Evolutionary conservation across 2,329 filamentous ascomycete species (phyloP).

Genomic region (Epichloe coenophiala): DNA sequence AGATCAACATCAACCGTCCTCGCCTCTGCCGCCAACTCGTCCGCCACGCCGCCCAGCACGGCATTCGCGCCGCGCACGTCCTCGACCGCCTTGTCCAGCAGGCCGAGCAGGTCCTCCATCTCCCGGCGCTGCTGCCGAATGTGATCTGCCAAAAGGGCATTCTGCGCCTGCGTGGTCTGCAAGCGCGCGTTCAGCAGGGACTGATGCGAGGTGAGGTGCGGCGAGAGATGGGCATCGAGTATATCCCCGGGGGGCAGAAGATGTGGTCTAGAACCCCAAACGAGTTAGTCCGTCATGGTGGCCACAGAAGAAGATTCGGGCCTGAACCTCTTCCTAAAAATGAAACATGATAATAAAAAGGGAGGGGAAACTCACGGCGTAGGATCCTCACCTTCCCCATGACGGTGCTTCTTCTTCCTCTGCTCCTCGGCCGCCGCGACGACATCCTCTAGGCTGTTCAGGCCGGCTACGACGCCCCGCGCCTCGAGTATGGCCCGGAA

Average conservation of each 20-base stretch:
- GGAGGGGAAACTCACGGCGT: too few species aligned
- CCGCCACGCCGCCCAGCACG: conserved; percentile 32
- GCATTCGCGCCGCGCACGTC: conserved; percentile 41
- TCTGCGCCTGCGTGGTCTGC: conserved; percentile 42
- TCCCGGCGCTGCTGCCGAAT: conserved; percentile 41
- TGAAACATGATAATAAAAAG: too few species aligned
- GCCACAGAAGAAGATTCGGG: too few species aligned
- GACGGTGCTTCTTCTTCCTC: too few species aligned
- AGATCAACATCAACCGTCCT: conserved; percentile 15
- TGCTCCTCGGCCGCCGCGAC: conserved; percentile 20
- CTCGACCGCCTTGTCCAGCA: conserved; percentile 36
- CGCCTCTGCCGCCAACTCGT: conserved; percentile 36
- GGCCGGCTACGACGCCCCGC: conserved; percentile 38
- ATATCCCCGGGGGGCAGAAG: conserved; percentile 38
- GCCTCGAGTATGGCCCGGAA: conserved; percentile 40
- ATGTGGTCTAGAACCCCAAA: conserved; percentile 34
- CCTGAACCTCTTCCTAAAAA: too few species aligned
- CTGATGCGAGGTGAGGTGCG: conserved; percentile 38
- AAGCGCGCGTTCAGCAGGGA: conserved; percentile 43
- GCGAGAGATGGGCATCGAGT: conserved; percentile 40
- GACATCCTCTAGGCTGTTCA: conserved; percentile 46
- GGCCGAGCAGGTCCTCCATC: conserved; percentile 34
- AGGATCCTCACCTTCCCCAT: neutral
- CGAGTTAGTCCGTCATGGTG: neutral
- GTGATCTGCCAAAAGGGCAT: conserved; percentile 37